Evolutionary conservation across 495 filamentous ascomycete species (phyloP), one percentile per base, ranked within the genome.

Genomic region (Oidiodendron maius): DNA sequence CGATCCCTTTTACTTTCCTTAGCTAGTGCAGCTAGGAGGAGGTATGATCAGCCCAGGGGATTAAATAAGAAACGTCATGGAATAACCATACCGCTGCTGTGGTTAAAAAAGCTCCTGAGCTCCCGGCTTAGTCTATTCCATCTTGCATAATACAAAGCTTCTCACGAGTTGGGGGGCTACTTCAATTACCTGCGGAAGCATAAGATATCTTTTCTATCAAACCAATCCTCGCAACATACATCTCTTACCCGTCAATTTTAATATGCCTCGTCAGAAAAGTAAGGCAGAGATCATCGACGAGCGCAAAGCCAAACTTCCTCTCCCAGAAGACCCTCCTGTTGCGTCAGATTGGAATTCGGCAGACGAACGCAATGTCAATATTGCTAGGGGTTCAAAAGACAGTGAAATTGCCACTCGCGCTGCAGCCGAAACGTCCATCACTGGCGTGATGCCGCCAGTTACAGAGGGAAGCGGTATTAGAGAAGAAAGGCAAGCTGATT

Each of bases 301-400:
- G 58, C 70, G 66, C 59, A 70, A 80, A 64, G 63, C 81, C 57
- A 87, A 88, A 66, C 79, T 94, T 17, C 86, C 85, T 24, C 75
- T 91, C 38, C 88, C 88, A 11, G 84, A 91, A 1, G 67, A 90
- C 30, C 86, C 87, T 3, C 87, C 87, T 0, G 65, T 68, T 12
- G 64, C 78, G 16, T 84, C 84, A n/a, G 87, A 87, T 66, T 90
- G 79, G 78, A 81, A 88, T 60, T 84, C 83, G 5, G 69, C 72
- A 44, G 86, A 91, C 48, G 70, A 71, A 36, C 69, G 78, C 48
- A 84, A 68, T 18, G 78, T 85, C 58, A 83, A 84, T 56, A 80
- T 87, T 35, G 79, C 82, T 42, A 78, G 77, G 24, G 84, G 84
- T 18, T 65, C 76, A 30, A 0, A 55, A 69, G 44, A 67, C 60